Conservation (phyloP, 2,329 filamentous ascomycete species). For the Atkinsonella texensis region DNA sequence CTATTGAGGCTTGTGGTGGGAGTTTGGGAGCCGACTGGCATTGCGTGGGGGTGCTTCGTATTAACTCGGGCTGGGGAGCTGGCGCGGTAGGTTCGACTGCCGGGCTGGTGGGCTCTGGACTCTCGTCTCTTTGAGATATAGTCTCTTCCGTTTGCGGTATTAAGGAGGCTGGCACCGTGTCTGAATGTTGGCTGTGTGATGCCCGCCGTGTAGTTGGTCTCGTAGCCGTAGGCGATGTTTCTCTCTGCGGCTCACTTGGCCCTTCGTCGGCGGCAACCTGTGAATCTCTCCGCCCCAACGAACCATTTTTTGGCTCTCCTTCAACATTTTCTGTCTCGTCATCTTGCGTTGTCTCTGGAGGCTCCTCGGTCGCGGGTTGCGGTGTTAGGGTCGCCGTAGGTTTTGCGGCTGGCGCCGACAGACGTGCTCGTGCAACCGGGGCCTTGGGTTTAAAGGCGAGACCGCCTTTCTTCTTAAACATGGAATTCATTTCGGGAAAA, state of each 20-base stretch:
- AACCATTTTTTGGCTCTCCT: neutral
- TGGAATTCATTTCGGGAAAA: constrained; percentile 44
- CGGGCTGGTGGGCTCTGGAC: neutral
- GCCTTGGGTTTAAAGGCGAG: constrained; percentile 61
- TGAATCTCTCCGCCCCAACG: neutral
- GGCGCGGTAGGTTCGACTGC: neutral
- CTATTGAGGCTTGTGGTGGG: constrained; percentile 2
- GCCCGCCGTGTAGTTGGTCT: constrained; percentile 1
- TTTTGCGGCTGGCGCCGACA: constrained; percentile 5
- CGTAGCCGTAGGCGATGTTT: neutral
- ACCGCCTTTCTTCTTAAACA: constrained; percentile 54
- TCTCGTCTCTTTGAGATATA: neutral
- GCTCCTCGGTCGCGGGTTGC: constrained; percentile 4
- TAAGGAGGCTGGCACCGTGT: neutral
- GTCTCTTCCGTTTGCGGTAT: neutral
- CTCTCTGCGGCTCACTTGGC: neutral
- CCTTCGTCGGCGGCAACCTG: neutral
- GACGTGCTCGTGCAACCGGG: constrained; percentile 33
- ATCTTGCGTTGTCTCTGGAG: neutral
- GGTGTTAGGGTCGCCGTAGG: neutral
- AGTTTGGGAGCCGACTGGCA: constrained; percentile 2
- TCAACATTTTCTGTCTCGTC: neutral
- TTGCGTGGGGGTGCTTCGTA: neutral
- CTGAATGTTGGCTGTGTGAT: constrained; percentile 4
- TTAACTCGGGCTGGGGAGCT: neutral